Conservation (phyloP, 495 filamentous ascomycete species). For the Neurospora sp. region DNA sequence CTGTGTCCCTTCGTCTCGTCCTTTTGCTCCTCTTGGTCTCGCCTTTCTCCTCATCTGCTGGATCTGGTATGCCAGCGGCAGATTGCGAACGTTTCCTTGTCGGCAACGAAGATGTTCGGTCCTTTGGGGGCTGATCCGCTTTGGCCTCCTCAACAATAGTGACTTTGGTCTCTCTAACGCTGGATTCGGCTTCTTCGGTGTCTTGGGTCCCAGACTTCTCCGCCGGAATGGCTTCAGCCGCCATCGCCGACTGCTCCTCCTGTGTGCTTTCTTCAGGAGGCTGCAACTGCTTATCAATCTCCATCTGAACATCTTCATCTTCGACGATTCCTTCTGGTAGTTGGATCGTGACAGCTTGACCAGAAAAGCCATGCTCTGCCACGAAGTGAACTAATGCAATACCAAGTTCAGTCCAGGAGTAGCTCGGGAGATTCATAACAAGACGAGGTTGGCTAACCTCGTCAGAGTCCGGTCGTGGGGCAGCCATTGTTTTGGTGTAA, state of each 20-base stretch:
- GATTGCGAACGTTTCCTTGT: conserved; percentile 58
- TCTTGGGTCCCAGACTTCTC: conserved; percentile 1
- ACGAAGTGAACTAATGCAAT: conserved; percentile 25
- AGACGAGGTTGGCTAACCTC: conserved; percentile 48
- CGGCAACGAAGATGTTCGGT: conserved; percentile 20
- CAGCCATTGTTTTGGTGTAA: conserved; percentile 28
- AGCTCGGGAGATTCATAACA: conserved; percentile 20
- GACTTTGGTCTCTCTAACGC: not conserved
- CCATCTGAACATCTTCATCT: conserved; percentile 28
- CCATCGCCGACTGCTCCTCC: not conserved
- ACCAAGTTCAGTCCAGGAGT: conserved; percentile 36
- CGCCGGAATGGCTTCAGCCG: conserved; percentile 1
- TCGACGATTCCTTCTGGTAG: conserved; percentile 23
- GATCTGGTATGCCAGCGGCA: conserved; percentile 47
- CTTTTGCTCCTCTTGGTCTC: conserved; percentile 72
- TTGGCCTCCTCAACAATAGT: conserved; percentile 1
- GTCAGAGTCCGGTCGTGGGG: conserved; percentile 19
- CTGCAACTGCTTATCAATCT: conserved; percentile 26
- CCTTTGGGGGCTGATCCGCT: conserved; percentile 17
- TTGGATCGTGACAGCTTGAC: conserved; percentile 24
- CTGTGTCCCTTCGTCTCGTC: conserved; percentile 67
- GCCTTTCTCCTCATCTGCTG: conserved; percentile 44
- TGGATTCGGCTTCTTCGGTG: not conserved
- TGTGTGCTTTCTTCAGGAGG: conserved; percentile 3
- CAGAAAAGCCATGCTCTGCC: conserved; percentile 19